Conservation (phyloP, 306 rosid species). For the Trifolium fragiferum region DNA sequence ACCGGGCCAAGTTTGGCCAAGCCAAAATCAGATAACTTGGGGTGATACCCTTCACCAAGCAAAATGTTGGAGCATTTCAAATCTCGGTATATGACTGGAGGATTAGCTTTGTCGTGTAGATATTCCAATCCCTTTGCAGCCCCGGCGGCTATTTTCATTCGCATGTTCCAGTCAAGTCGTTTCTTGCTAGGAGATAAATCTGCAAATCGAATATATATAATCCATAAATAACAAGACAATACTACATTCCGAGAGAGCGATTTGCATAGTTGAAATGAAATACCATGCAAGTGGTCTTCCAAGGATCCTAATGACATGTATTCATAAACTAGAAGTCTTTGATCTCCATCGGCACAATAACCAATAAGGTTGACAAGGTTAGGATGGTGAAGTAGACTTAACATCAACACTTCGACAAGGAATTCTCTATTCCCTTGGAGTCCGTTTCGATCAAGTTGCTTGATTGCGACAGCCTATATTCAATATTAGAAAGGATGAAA, state of each 20-base stretch:
- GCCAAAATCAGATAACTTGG: conserved; percentile 95
- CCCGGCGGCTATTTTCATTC: conserved; percentile 97
- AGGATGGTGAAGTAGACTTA: conserved; percentile 90
- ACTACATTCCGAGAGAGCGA: neutral
- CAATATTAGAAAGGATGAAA: conserved; percentile 42
- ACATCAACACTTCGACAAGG: conserved; percentile 96
- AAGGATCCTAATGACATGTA: conserved; percentile 88
- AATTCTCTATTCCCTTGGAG: conserved; percentile 96
- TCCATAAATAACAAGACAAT: conserved; percentile 6
- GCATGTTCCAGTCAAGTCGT: conserved; percentile 78
- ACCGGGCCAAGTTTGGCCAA: conserved; percentile 97
- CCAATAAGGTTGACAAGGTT: conserved; percentile 94
- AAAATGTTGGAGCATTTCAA: conserved; percentile 94
- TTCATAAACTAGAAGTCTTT: conserved; percentile 95
- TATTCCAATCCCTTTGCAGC: conserved; percentile 93
- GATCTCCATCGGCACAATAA: conserved; percentile 99
- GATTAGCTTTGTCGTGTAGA: conserved; percentile 91
- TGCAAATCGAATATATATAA: conserved; percentile 51
- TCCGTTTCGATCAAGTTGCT: conserved; percentile 96
- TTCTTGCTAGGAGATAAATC: conserved; percentile 77
- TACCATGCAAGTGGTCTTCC: conserved; percentile 95
- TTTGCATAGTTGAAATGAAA: conserved; percentile 23
- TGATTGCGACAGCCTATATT: conserved; percentile 88
- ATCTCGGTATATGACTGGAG: conserved; percentile 94
- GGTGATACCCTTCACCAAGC: conserved; percentile 84